Evolutionary conservation across 2,329 filamentous ascomycete genomes (phyloP).

Genomic region (Pseudogymnoascus sp.): DNA sequence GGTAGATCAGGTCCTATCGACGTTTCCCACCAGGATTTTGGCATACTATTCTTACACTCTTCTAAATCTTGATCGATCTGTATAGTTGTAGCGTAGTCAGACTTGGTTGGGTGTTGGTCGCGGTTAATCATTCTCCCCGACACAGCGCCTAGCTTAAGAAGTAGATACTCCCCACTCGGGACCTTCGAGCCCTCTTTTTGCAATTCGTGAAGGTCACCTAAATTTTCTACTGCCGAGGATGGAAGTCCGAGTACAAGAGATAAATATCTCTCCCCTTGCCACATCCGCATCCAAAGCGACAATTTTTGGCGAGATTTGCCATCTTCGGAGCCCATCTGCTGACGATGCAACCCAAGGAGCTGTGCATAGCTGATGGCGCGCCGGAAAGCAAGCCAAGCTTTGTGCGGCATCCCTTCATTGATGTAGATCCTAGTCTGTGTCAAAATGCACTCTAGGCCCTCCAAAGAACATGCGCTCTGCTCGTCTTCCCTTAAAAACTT

Average conservation of each 20-base stretch:
- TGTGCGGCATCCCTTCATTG: slow-evolving; percentile 49
- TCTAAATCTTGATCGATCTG: slow-evolving; percentile 38
- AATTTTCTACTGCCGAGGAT: slow-evolving; percentile 24
- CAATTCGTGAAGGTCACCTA: not conserved
- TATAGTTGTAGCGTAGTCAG: slow-evolving; percentile 35
- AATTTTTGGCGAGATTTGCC: slow-evolving; percentile 24
- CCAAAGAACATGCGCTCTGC: slow-evolving; percentile 43
- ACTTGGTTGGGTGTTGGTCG: slow-evolving; percentile 33
- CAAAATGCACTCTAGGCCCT: slow-evolving; percentile 47
- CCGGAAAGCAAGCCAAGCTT: slow-evolving; percentile 47
- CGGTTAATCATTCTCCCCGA: slow-evolving; percentile 37
- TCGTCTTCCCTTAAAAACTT: slow-evolving; percentile 44
- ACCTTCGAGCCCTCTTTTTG: not conserved
- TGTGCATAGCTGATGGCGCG: slow-evolving; percentile 47
- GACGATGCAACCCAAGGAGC: slow-evolving; percentile 43
- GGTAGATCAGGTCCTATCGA: slow-evolving; percentile 22
- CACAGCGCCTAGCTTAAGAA: slow-evolving; percentile 19
- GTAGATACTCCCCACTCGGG: not conserved
- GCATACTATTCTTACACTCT: slow-evolving; percentile 28
- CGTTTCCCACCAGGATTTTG: slow-evolving; percentile 29
- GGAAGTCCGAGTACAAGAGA: slow-evolving; percentile 50
- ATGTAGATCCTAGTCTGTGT: slow-evolving; percentile 47
- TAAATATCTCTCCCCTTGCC: slow-evolving; percentile 43
- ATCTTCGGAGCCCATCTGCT: slow-evolving; percentile 25
- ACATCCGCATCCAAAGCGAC: slow-evolving; percentile 37